These are phyloP conservation scores for Chaetoceros tenuissimus DNA, from an alignment of 108 stramenopile species.

Conservation along the genomic window DNA sequence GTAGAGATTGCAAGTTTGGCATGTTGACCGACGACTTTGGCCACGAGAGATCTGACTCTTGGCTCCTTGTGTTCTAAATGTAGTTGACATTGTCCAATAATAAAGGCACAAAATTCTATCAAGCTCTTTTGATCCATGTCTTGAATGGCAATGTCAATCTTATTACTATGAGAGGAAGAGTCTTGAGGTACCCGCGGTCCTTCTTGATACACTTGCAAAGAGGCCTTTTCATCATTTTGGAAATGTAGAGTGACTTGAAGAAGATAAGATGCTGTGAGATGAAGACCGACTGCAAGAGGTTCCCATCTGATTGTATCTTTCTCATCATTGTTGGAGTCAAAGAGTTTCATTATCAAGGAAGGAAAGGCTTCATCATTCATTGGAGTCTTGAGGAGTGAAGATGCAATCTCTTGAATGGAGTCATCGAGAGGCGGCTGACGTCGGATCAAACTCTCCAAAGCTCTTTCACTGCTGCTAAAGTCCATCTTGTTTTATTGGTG, in stretches of 20 bases:
- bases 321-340: not conserved
- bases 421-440: no score
- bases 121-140: conserved; percentile 12
- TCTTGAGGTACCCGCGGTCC: conserved; percentile 21
- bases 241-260: conserved; percentile 10
- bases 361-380: no score
- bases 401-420: no score
- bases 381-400: no score
- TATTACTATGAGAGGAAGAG: not conserved
- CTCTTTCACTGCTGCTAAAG: no score
- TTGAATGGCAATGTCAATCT: not conserved
- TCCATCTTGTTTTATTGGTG: no score
- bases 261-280: conserved; percentile 48
- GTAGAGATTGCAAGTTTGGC: conserved; percentile 31
- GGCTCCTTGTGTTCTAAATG: conserved; percentile 78
- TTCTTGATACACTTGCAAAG: conserved; percentile 1
- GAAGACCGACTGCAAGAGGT: conserved; percentile 69
- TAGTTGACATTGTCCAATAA: conserved; percentile 35
- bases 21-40: conserved; percentile 66
- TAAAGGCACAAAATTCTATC: conserved; percentile 27
- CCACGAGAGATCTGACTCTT: conserved; percentile 71
- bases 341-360: not conserved
- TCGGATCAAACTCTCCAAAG: no score
- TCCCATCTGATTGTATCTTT: conserved; percentile 49
- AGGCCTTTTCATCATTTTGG: conserved; percentile 4